Percentiles rank a stretch among this genome's conserved stretches.
Conservation (phyloP, 768 basidiomycete genomes). For the Phaffia australis region DNA sequence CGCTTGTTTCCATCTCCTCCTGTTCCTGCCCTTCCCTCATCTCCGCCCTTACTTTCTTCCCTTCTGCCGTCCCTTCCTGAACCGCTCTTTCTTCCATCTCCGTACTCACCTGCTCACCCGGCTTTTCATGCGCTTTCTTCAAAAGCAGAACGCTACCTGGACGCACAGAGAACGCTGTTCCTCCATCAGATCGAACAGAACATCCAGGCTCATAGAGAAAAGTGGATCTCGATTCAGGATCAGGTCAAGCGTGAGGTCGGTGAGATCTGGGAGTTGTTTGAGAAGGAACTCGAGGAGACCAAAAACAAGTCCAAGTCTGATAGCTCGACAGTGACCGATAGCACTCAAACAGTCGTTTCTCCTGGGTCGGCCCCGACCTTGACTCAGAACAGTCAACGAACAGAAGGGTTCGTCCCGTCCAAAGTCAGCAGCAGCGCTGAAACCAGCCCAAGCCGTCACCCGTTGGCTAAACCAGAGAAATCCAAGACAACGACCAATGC, state of each 20-base stretch:
- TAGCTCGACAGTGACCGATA: slow-evolving; percentile 17
- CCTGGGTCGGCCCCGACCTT: too few relatives aligned
- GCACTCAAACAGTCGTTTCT: neutral
- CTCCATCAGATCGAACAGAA: slow-evolving; percentile 32
- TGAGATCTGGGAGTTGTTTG: slow-evolving; percentile 33
- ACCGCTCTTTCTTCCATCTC: slow-evolving; percentile 39
- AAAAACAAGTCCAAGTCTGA: slow-evolving; percentile 20
- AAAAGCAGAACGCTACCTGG: slow-evolving; percentile 30
- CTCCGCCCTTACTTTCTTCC: neutral
- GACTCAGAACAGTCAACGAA: too few relatives aligned
- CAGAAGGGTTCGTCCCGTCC: too few relatives aligned
- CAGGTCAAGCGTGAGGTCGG: slow-evolving; percentile 34
- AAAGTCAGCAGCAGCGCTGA: too few relatives aligned
- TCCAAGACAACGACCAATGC: too few relatives aligned
- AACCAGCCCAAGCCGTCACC: too few relatives aligned
- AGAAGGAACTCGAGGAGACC: slow-evolving; percentile 25
- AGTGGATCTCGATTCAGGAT: slow-evolving; percentile 31
- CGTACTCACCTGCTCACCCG: slow-evolving; percentile 36
- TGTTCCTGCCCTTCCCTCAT: slow-evolving; percentile 20
- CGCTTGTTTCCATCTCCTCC: slow-evolving; percentile 27
- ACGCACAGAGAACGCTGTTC: slow-evolving; percentile 25
- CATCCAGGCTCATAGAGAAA: slow-evolving; percentile 29
- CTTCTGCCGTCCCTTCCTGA: slow-evolving; percentile 32
- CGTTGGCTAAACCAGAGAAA: too few relatives aligned
- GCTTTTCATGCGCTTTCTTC: slow-evolving; percentile 32